Percentiles rank a stretch among this genome's conserved stretches.
Conservation (phyloP, 768 basidiomycete genomes). For the Pisolithus tinctorius region DNA sequence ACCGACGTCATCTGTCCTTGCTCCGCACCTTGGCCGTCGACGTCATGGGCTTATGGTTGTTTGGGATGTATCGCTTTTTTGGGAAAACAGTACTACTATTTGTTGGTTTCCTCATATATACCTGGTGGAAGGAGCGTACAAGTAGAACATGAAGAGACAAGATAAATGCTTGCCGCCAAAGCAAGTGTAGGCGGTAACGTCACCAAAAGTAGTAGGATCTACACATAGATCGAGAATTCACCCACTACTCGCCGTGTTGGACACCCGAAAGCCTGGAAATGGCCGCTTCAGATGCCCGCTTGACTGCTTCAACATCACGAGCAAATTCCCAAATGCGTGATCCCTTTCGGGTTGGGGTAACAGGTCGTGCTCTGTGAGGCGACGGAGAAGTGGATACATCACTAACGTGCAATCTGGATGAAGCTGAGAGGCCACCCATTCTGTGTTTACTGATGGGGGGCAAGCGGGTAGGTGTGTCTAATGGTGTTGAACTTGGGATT, state of each 20-base stretch:
- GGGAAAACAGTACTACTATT: too few relatives aligned
- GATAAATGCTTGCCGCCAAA: not conserved
- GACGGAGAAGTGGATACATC: conserved; percentile 14
- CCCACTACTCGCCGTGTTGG: conserved; percentile 28
- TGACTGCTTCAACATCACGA: conserved; percentile 80
- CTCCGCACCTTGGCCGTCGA: not conserved
- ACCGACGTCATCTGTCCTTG: conserved; percentile 4
- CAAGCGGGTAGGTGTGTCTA: not conserved
- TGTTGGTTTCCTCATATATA: too few relatives aligned
- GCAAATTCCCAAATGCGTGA: conserved; percentile 82
- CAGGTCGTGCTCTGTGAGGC: too few relatives aligned
- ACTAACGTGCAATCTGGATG: conserved; percentile 10
- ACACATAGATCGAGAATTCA: not conserved
- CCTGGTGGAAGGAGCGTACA: too few relatives aligned
- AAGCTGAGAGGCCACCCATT: conserved; percentile 2
- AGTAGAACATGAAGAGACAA: not conserved
- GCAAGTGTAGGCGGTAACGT: not conserved
- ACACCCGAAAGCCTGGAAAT: conserved; percentile 76
- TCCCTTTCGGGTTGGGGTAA: conserved; percentile 14
- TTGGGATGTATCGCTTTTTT: too few relatives aligned
- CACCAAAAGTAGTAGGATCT: not conserved
- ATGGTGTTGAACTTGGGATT: not conserved
- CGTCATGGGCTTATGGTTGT: not conserved
- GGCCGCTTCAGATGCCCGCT: conserved; percentile 82
- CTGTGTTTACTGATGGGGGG: too few relatives aligned